Conservation (phyloP, 352 stramenopile species). For the Phytopythium vexans region DNA sequence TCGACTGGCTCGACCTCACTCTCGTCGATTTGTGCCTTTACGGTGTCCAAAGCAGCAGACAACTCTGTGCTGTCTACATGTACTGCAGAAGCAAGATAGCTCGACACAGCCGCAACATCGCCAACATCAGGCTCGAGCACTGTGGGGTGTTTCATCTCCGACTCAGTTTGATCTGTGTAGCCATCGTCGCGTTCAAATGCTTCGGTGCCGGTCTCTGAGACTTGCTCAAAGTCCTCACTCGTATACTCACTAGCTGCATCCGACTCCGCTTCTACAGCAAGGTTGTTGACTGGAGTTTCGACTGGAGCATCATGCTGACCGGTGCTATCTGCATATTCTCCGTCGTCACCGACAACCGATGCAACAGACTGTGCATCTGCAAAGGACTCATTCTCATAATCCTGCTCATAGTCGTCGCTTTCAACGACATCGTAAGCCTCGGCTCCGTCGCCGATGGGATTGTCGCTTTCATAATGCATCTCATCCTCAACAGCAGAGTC, state of each 20-base stretch:
- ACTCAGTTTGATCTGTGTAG: background rate
- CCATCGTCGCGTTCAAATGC: background rate
- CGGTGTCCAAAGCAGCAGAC: constrained; percentile 9
- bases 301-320: background rate
- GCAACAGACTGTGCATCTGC: constrained; percentile 20
- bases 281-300: background rate
- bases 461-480: constrained; percentile 3
- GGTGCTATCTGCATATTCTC: background rate
- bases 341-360: constrained; percentile 6
- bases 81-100: constrained; percentile 9
- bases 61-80: background rate
- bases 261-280: constrained; percentile 1
- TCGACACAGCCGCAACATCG: constrained; percentile 9
- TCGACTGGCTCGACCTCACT: no score
- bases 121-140: background rate
- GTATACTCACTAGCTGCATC: constrained; percentile 23
- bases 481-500: constrained; percentile 1
- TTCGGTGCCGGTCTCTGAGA: constrained; percentile 8
- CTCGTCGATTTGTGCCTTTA: constrained; percentile 7
- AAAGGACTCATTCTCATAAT: constrained; percentile 52
- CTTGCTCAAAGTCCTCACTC: constrained; percentile 33
- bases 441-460: background rate
- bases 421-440: constrained; percentile 12
- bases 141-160: background rate
- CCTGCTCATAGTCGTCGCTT: constrained; percentile 11